Evolutionary conservation across 805 yeast genomes (phyloP), one percentile per base, ranked within the genome.

Genomic region (Dipodascus geniculatus): DNA sequence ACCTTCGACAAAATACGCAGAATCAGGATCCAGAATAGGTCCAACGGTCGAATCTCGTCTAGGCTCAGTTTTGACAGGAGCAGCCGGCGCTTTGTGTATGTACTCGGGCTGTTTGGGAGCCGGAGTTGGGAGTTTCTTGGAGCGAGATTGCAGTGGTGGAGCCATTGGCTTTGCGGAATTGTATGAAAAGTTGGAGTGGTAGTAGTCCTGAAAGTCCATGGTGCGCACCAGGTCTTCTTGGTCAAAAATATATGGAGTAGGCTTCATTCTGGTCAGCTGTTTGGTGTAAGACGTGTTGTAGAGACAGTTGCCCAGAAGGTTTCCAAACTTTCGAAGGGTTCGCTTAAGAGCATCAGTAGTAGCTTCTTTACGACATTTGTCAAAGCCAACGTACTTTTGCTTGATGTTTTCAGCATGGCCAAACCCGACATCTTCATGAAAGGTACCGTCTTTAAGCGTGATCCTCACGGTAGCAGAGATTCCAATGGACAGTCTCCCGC

Each of bases 331-430:
- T 57, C 95, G 72, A 52, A 90, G 71, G 14, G 91, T 83, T 51
- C 93, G 73, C 67, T 88, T 89, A 54, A 85, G 68, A 0, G 86
- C 96, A 65, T 86, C 90, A 0, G 90, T 85, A n/a, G 83, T 77
- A 0, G 96, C 93, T 61, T 85, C 93, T 61, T 87, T 86, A 65
- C 81, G 82, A 54, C 95, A 85, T 63, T 86, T 88, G 53, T 81
- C 87, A 64, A 78, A 83, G 0, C 95, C 91, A 70, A 79, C 78
- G 1, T 84, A 83, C 63, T 79, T 82, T 19, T 28, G 42, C 20
- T 58, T 53, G 3, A 61, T 64, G 55, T 82, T 83, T 35, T 82
- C 87, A 22, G 80, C 77, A 51, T 76, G 78, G 3, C 95, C 96
- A 57, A 79, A 77, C 0, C 96, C 96, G 22, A 78, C 74, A 56